phyloP scores from a whole-genome alignment of 768 basidiomycete genomes.

The Rossbeevera mucosa region DNA sequence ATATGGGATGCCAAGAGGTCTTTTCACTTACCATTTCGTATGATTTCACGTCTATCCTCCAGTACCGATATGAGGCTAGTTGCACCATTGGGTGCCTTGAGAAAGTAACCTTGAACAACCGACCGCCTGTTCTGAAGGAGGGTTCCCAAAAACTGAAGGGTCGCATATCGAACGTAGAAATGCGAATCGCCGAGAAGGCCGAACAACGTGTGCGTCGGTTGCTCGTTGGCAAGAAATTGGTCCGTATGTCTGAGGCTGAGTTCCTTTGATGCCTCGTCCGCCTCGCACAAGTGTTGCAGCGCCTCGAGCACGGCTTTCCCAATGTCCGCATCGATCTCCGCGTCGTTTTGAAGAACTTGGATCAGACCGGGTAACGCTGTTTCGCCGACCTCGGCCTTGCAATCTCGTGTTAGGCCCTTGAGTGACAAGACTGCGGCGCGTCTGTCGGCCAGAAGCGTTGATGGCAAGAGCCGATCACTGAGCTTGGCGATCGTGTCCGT shows the following conservation, averaged over 20 bases:
- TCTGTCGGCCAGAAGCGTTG: constrained; percentile 84
- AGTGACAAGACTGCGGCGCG: constrained; percentile 90
- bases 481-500: constrained; percentile 83
- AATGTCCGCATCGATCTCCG: constrained; percentile 86
- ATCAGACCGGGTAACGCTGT: constrained; percentile 73
- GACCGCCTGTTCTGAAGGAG: constrained; percentile 80
- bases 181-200: constrained; percentile 66
- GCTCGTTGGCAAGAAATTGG: constrained; percentile 65
- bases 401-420: constrained; percentile 89
- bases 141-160: constrained; percentile 75
- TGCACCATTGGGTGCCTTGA: constrained; percentile 77
- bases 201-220: constrained; percentile 71
- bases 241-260: constrained; percentile 86
- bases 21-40: constrained; percentile 67
- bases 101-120: constrained; percentile 84
- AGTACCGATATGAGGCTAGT: constrained; percentile 67
- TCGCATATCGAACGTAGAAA: constrained; percentile 83
- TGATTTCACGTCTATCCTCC: constrained; percentile 85
- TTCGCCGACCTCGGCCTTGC: constrained; percentile 83
- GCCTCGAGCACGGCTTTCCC: constrained; percentile 93
- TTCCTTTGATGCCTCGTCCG: constrained; percentile 54
- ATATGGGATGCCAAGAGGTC: not conserved
- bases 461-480: constrained; percentile 86
- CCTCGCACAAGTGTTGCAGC: constrained; percentile 78
- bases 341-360: constrained; percentile 80